Conservation (phyloP, 2,329 filamentous ascomycete genomes). For the Coniochaeta sp. region DNA sequence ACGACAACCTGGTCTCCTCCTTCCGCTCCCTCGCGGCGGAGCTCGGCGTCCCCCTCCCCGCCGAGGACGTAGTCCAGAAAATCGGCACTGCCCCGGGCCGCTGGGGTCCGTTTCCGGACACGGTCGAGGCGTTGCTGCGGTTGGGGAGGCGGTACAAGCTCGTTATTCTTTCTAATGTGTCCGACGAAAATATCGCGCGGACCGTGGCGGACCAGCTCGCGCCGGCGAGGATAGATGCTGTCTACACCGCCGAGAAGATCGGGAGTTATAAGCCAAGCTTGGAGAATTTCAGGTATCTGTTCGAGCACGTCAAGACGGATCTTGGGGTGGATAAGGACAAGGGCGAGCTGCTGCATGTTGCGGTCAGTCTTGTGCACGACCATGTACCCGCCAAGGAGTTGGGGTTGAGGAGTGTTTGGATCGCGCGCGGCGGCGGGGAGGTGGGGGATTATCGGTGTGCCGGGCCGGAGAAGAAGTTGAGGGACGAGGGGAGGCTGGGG, state of each 20-base stretch:
- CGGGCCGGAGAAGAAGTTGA: slow-evolving; percentile 10
- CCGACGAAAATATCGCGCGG: slow-evolving; percentile 31
- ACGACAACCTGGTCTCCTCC: slow-evolving; percentile 44
- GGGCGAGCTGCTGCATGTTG: slow-evolving; percentile 57
- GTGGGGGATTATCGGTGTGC: slow-evolving; percentile 13
- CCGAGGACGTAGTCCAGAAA: slow-evolving; percentile 29
- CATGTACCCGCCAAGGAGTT: slow-evolving; percentile 56
- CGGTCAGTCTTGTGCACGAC: slow-evolving; percentile 60
- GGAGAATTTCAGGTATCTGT: slow-evolving; percentile 59
- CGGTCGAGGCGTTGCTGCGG: slow-evolving; percentile 40
- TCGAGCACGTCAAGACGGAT: slow-evolving; percentile 41
- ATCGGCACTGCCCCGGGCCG: slow-evolving; percentile 45
- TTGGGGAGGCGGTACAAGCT: slow-evolving; percentile 48
- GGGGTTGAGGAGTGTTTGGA: slow-evolving; percentile 58
- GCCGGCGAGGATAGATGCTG: slow-evolving; percentile 47
- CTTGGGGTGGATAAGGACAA: slow-evolving; percentile 44
- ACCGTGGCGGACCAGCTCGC: slow-evolving; percentile 30
- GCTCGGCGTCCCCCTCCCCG: slow-evolving; percentile 26
- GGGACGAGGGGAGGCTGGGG: slow-evolving; percentile 18
- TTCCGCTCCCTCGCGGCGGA: slow-evolving; percentile 39
- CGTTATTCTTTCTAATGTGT: slow-evolving; percentile 54
- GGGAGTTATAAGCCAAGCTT: slow-evolving; percentile 63
- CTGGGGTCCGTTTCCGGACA: slow-evolving; percentile 54
- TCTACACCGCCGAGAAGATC: slow-evolving; percentile 65
- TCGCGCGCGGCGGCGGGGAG: slow-evolving; percentile 42